Evolutionary conservation across 1,284 basidiomycete genomes (phyloP).

Genomic region (Termitomyces sp.): DNA sequence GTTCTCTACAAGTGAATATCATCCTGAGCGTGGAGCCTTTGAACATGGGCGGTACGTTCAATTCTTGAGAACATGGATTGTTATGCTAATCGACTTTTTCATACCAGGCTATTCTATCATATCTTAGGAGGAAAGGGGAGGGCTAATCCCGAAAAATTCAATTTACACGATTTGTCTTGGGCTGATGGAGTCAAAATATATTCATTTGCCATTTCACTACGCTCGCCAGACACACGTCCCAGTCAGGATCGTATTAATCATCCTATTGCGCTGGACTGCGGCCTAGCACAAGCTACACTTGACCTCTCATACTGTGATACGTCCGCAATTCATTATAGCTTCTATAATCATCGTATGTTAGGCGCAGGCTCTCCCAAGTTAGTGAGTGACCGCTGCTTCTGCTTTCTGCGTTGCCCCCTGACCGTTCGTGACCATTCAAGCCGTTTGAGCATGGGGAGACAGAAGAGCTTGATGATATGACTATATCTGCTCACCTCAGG

Average conservation of each 20-base stretch:
- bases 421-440: conserved; percentile 4
- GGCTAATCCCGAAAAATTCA: conserved; percentile 22
- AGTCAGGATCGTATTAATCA: conserved; percentile 18
- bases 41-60: conserved; percentile 33
- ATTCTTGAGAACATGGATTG: not conserved
- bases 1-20: conserved; percentile 16
- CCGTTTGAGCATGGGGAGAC: conserved; percentile 24
- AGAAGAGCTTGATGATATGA: conserved; percentile 12
- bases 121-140: conserved; percentile 18
- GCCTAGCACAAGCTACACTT: conserved; percentile 26
- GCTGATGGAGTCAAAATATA: conserved; percentile 19
- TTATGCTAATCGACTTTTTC: not conserved
- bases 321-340: conserved; percentile 20
- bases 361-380: conserved; percentile 14
- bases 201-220: conserved; percentile 29
- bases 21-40: conserved; percentile 27
- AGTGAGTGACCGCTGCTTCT: conserved; percentile 5
- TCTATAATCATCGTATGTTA: conserved; percentile 19
- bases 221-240: conserved; percentile 23
- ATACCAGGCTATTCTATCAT: conserved; percentile 9
- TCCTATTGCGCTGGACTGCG: conserved; percentile 30
- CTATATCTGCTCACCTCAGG: conserved; percentile 19
- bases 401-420: not conserved
- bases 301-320: conserved; percentile 14
- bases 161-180: conserved; percentile 25